Base-by-base conservation (phyloP, 139 green algal species). In the Tetradesmus lagerheimii region DNA sequence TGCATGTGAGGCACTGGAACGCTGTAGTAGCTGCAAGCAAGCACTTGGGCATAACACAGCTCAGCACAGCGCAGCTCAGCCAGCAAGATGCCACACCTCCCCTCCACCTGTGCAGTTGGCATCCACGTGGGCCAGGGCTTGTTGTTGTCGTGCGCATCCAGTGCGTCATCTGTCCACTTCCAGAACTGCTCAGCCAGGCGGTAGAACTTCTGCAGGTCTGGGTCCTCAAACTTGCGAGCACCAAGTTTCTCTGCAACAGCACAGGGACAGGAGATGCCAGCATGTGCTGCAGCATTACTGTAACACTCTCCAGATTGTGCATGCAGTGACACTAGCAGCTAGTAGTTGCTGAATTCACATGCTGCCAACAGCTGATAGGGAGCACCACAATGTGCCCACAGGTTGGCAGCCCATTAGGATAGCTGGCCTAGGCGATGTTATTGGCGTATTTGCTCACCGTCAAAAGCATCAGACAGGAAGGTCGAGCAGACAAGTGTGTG, bases 151-250 rank as follows among this genome's bases (percentile, higher is more conserved):
- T 83, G 41, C 4, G 35, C 39, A 6, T 41, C 37, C 20, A 83
- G 1, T 83, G 77, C 77, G 14, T 62, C 77, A 34, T 45, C 29
- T 3, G 18, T 83, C 77, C 77, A 83, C 20, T 57, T 45, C 77
- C 77, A 83, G 41, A 83, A 83, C 35, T 83, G 77, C 77, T 47
- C 35, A 34, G 77, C 77, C 18, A 83, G 77, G 35, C 31, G 29
- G 77, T 31, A 29, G 37, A 83, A 83, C 3, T 45, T 27, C 35
- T 83, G 77, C 77, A 83, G 29, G 35, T 83, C 77, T 34, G 77
- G 77, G 37, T 83, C 77, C 9, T 47, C 77, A 57, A 47, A n/a
- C 34, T 83, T 34, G 25, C 35, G 9, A 38, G 57, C 31, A 23
- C 57, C 57, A 31, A 23, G 9, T n/a, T 9, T 31, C 57, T 0